Evolutionary conservation across 352 stramenopile species (phyloP), one percentile per base, ranked within the genome.

Genomic region (Globisporangium parvum): DNA sequence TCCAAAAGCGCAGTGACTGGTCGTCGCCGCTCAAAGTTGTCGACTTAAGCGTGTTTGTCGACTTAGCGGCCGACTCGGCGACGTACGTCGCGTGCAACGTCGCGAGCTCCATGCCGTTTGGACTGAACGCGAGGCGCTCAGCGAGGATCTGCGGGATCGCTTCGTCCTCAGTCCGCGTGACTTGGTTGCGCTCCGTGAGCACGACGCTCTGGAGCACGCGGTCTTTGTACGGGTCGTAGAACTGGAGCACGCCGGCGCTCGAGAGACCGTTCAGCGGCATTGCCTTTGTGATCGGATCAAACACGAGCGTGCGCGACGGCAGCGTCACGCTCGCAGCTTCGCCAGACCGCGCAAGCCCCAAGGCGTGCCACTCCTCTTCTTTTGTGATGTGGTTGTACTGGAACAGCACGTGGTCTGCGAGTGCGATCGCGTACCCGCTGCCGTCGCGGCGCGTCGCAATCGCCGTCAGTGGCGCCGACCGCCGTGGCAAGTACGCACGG

Each of bases 191-290:
- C 47, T 91, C 79, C 23, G 80, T 91, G 10, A 94, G 65, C 55
- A 79, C 39, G 31, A 94, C 57, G 33, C 71, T 88, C 58, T 79
- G 66, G 4, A 92, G 58, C 31, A 94, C 80, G 15, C 80, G 84
- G 59, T 94, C 80, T 39, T 85, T 73, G 61, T 88, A 87, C 18
- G 84, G 77, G 21, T 92, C 77, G 62, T 91, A 94, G 50, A 94
- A 86, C 67, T 94, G 84, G 21, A 94, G 52, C 26, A 87, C 63
- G 39, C 80, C 81, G 10, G 77, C 73, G 47, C 71, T 73, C 8
- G 72, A 83, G 28, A 73, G 62, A 1, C 77, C 77, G 37, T 94
- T 90, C 0, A 94, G 64, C 9, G 83, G 72, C 3, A 94, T 26
- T 0, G 80, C 69, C 31, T 75, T 66, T 10, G 77, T 78, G 17